Conservation (phyloP, 177 flowering plant species). For the Vitis hybrid region DNA sequence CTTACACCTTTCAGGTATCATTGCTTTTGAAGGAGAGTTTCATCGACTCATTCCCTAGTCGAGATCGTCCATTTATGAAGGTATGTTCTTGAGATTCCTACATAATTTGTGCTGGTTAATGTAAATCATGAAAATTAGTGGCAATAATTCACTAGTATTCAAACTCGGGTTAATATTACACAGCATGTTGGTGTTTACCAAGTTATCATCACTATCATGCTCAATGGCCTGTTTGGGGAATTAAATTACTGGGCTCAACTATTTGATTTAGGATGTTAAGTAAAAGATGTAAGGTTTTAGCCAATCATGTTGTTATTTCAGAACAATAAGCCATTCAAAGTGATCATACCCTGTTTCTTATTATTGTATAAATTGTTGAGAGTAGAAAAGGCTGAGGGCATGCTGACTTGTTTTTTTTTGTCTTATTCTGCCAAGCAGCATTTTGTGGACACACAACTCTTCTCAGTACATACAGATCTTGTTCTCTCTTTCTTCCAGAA, state of each 20-base stretch:
- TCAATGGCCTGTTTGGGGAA: too few relatives aligned
- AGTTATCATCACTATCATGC: too few relatives aligned
- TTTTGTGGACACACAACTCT: conserved; percentile 94
- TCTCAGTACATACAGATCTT: conserved; percentile 98
- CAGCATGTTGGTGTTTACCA: too few relatives aligned
- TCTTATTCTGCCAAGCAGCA: conserved; percentile 45
- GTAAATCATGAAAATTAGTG: too few relatives aligned
- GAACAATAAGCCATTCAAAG: background rate
- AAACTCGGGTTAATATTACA: too few relatives aligned
- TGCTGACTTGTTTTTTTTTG: conserved; percentile 8
- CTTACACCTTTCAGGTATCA: conserved; percentile 63
- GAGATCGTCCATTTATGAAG: conserved; percentile 95
- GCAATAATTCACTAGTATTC: too few relatives aligned
- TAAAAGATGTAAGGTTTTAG: too few relatives aligned
- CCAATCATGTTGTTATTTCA: too few relatives aligned
- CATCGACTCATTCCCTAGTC: conserved; percentile 87
- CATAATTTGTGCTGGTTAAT: background rate
- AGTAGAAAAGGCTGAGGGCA: background rate
- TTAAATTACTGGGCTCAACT: too few relatives aligned
- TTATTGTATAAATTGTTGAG: too few relatives aligned
- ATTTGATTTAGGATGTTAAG: too few relatives aligned
- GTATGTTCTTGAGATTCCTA: conserved; percentile 31
- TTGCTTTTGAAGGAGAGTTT: conserved; percentile 94
- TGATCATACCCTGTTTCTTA: background rate
- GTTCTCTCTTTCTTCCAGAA: conserved; percentile 94